Conservation (phyloP, 176 grass and related monocot species). For the Canna indica region DNA sequence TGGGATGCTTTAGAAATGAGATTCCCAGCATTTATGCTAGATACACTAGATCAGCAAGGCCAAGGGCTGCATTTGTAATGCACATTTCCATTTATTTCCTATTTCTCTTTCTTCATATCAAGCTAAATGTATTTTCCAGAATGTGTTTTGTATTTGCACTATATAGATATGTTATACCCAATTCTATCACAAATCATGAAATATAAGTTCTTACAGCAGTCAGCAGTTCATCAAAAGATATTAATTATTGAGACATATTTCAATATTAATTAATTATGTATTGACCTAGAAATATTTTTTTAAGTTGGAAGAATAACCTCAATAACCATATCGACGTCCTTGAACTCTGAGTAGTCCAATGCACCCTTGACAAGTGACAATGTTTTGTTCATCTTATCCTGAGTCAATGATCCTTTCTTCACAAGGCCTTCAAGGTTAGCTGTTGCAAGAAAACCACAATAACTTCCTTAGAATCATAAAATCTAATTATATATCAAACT, state of each 20-base stretch:
- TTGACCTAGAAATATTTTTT: not conserved
- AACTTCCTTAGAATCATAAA: conserved; percentile 12
- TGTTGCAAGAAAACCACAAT: conserved; percentile 15
- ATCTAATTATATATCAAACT: not conserved
- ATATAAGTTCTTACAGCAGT: too few relatives aligned
- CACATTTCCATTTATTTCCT: too few relatives aligned
- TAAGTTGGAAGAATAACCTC: conserved; percentile 35
- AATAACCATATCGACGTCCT: conserved; percentile 97
- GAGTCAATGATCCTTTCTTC: conserved; percentile 77
- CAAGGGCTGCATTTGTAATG: too few relatives aligned
- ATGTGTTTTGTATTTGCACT: too few relatives aligned
- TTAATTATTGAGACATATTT: not conserved
- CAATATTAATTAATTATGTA: not conserved
- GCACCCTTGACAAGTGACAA: conserved; percentile 74
- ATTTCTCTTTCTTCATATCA: too few relatives aligned
- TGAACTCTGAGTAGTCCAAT: conserved; percentile 86
- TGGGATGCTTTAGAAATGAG: too few relatives aligned
- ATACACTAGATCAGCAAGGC: too few relatives aligned
- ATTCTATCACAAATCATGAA: too few relatives aligned
- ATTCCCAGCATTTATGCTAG: too few relatives aligned
- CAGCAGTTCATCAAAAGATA: not conserved
- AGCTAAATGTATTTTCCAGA: too few relatives aligned
- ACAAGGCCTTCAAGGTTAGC: conserved; percentile 89
- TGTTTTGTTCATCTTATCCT: conserved; percentile 86
- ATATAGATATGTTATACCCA: too few relatives aligned